These are phyloP conservation scores for Vitis hybrid DNA, from an alignment of 177 flowering plant genomes.

Conservation along the genomic window DNA sequence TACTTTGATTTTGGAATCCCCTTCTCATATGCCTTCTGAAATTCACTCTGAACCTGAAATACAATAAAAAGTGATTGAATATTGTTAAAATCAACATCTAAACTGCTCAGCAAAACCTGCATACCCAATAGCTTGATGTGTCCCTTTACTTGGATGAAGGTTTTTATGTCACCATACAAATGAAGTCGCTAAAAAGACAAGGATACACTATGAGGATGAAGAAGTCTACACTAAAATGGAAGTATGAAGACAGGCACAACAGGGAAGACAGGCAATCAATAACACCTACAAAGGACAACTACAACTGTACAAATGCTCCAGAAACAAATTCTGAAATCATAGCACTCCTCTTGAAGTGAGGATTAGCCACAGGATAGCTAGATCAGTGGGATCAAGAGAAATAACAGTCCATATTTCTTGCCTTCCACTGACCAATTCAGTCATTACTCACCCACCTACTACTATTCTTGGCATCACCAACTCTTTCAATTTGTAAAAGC, in stretches of 20 bases:
- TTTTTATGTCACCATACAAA: not conserved
- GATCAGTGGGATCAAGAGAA: too few relatives aligned
- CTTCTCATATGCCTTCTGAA: constrained; percentile 93
- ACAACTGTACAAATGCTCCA: not conserved
- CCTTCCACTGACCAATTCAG: too few relatives aligned
- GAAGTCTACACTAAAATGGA: not conserved
- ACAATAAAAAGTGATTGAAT: constrained; percentile 7
- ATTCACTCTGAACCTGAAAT: constrained; percentile 91
- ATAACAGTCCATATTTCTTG: too few relatives aligned
- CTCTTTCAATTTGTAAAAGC: too few relatives aligned
- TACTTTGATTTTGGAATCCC: constrained; percentile 89
- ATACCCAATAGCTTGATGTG: too few relatives aligned
- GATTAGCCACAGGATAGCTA: too few relatives aligned
- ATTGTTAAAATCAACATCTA: not conserved
- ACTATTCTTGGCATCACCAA: too few relatives aligned
- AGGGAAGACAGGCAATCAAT: too few relatives aligned
- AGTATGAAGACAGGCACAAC: not conserved
- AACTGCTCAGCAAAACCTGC: not conserved
- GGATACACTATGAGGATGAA: not conserved
- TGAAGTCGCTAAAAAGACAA: not conserved
- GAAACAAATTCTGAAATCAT: not conserved
- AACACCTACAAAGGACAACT: not conserved
- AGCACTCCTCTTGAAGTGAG: not conserved
- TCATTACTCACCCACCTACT: too few relatives aligned
- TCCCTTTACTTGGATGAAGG: too few relatives aligned